Evolutionary conservation across 371 early-diverging fungal species (phyloP), one percentile per base, ranked within the genome.

Genomic region (Ordospora pajunii): DNA sequence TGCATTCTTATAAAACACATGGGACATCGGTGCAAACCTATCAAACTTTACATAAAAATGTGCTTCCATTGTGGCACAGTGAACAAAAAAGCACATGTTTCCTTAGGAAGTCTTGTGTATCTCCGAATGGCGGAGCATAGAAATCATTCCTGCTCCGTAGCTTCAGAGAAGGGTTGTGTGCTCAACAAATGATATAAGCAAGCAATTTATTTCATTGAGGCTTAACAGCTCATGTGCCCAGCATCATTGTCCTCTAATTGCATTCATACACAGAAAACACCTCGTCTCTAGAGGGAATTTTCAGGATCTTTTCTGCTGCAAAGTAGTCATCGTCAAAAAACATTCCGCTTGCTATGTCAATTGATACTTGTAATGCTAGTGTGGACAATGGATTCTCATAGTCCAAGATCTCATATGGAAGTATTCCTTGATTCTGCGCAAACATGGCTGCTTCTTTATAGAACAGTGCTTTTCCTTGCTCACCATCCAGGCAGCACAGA

Each of bases 261-360:
- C 3, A 25, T 14, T 19, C 40, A 40, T 58, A 58, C 19, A 14
- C 40, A 37, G 58, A 22, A 17, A 58, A 14, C 11, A 58, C 58
- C 3, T 58, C 25, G 17, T 58, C 58, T 37, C 25, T 58, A 11
- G 58, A 58, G 6, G 37, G 14, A 37, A 58, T 58, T 2, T 19
- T 58, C 19, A 40, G 27, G 27, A 58, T 58, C 19, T 22, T 58
- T 46, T 70, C 70, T 0, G 32, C 40, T 3, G 11, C 44, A 37
- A 50, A 48, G 40, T 51, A 72, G 12, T 77, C 67, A 14, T 73
- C 70, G n/a, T 49, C 69, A 45, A 46, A 75, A 22, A 44, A 48
- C 51, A 62, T 63, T 54, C 79, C 79, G 63, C 73, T 75, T 40
- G 71, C 49, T 27, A 32, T 67, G 53, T 79, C 79, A 58, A 79